These are phyloP conservation scores for Coniosporium apollinis DNA, from an alignment of 495 filamentous ascomycete genomes.

Conservation along the genomic window DNA sequence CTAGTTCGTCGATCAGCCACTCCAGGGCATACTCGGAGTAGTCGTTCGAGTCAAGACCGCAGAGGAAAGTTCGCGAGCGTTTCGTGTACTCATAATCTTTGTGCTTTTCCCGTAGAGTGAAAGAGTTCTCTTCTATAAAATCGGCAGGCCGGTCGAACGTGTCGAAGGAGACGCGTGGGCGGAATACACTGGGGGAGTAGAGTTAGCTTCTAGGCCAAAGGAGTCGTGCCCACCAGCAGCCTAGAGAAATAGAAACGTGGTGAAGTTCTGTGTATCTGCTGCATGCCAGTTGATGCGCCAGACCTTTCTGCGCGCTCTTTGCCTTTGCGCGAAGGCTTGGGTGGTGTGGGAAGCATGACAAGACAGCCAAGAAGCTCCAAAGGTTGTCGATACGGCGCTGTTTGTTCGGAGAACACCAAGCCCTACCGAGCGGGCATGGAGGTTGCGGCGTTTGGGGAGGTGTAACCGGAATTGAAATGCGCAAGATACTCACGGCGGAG, in stretches of 20 bases:
- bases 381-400: no score
- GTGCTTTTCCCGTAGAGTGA: conserved; percentile 78
- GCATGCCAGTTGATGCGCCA: neutral
- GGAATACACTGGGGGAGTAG: conserved; percentile 34
- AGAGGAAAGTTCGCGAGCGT: conserved; percentile 79
- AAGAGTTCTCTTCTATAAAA: conserved; percentile 29
- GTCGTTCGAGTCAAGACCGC: conserved; percentile 83
- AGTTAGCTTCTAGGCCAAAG: neutral
- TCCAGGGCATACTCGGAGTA: conserved; percentile 92
- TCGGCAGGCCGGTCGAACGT: conserved; percentile 73
- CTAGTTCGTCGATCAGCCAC: conserved; percentile 86
- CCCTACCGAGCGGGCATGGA: no score
- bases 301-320: neutral
- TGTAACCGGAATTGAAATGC: no score
- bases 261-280: neutral
- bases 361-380: neutral
- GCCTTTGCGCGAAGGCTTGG: no score
- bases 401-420: no score
- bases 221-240: neutral
- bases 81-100: conserved; percentile 73
- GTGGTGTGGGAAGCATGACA: neutral
- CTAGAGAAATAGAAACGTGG: neutral
- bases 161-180: conserved; percentile 69
- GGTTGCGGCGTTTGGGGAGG: no score
- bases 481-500: conserved; percentile 3